Conservation (phyloP, 257 asterid genomes). For the Solanum paucissectum region DNA sequence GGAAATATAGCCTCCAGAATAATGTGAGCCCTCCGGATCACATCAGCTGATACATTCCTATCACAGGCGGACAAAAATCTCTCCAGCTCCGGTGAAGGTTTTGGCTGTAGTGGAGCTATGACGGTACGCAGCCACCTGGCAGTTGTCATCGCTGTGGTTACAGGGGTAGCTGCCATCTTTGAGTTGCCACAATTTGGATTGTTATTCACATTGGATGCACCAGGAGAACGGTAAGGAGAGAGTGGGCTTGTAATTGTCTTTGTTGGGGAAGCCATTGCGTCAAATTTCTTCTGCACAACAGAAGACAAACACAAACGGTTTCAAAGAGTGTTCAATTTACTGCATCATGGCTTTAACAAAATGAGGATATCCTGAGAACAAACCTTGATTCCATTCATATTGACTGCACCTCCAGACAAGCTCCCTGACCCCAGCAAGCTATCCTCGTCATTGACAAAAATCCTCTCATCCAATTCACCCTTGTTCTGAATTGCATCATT, state of each 20-base stretch:
- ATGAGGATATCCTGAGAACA: not conserved
- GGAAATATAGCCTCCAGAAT: conserved; percentile 95
- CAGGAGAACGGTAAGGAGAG: conserved; percentile 70
- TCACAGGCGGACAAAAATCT: conserved; percentile 75
- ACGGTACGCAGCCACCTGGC: conserved; percentile 90
- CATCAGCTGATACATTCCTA: conserved; percentile 73
- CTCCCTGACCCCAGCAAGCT: conserved; percentile 84
- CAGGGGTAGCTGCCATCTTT: conserved; percentile 77
- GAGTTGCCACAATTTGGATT: conserved; percentile 30
- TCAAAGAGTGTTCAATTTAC: not conserved
- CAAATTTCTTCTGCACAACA: conserved; percentile 58
- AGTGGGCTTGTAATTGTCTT: conserved; percentile 73
- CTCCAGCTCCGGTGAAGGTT: conserved; percentile 78
- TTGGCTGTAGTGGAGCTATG: conserved; percentile 78
- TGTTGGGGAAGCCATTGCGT: conserved; percentile 64
- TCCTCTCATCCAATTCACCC: conserved; percentile 85
- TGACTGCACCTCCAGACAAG: conserved; percentile 62
- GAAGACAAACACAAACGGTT: not conserved
- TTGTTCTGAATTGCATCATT: conserved; percentile 38
- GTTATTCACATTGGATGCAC: conserved; percentile 29
- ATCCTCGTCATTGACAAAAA: conserved; percentile 66
- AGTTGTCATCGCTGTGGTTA: conserved; percentile 96
- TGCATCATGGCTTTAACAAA: not conserved
- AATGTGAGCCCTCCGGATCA: conserved; percentile 76
- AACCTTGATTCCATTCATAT: conserved; percentile 37